Evolutionary conservation across 768 basidiomycete species (phyloP).

Genomic region (Xerocomellus chrysenteron): DNA sequence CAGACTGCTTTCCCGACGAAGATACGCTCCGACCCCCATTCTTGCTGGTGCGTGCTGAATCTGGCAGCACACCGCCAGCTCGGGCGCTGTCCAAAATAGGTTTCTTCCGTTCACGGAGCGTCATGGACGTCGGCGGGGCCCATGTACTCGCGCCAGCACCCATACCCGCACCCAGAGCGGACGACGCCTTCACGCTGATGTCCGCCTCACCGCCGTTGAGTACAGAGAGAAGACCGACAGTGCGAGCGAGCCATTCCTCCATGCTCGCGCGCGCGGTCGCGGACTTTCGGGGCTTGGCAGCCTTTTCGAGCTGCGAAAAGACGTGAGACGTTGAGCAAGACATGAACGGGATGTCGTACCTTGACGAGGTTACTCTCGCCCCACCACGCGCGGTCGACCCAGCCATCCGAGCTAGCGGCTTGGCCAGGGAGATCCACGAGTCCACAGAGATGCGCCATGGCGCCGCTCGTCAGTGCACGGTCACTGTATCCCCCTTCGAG

Average conservation of each 20-base stretch:
- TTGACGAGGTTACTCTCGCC: constrained; percentile 53
- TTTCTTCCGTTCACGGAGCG: constrained; percentile 51
- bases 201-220: constrained; percentile 2
- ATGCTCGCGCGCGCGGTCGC: constrained; percentile 29
- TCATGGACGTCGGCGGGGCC: constrained; percentile 41
- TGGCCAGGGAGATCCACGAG: constrained; percentile 37
- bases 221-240: constrained; percentile 32
- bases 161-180: not conserved
- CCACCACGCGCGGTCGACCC: constrained; percentile 65
- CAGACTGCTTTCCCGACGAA: not conserved
- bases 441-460: constrained; percentile 79
- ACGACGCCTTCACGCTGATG: not conserved
- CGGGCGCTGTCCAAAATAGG: not conserved
- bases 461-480: constrained; percentile 78
- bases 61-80: not conserved
- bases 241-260: constrained; percentile 60
- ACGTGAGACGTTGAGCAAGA: not conserved
- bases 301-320: constrained; percentile 56
- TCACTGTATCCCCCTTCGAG: constrained; percentile 97
- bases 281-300: constrained; percentile 57
- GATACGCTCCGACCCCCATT: constrained; percentile 4
- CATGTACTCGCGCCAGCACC: not conserved
- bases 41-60: not conserved
- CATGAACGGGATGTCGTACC: constrained; percentile 33
- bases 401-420: not conserved